Conservation (phyloP, 2,329 filamentous ascomycete species). For the Elsinoe batatas region DNA sequence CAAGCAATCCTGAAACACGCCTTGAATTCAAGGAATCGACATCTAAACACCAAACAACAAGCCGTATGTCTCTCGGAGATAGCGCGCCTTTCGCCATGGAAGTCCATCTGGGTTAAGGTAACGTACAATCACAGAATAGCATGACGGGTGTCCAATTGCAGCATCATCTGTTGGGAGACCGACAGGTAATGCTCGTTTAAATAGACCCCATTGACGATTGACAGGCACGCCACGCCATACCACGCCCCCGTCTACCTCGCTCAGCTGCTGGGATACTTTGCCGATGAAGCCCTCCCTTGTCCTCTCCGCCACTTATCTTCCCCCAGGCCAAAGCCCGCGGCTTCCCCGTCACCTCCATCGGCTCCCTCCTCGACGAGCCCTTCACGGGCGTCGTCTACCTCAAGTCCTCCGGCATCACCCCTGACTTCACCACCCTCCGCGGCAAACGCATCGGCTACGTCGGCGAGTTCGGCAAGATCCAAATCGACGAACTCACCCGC, state of each 20-base stretch:
- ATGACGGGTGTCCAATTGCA: slow-evolving; percentile 12
- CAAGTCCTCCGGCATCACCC: slow-evolving; percentile 62
- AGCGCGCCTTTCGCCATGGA: slow-evolving; percentile 10
- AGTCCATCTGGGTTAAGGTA: slow-evolving; percentile 10
- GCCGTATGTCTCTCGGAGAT: slow-evolving; percentile 12
- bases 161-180: background rate
- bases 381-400: slow-evolving; percentile 73
- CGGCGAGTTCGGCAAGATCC: slow-evolving; percentile 72
- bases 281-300: slow-evolving; percentile 46
- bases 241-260: slow-evolving; percentile 69
- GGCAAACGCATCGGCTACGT: slow-evolving; percentile 72
- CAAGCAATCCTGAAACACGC: background rate
- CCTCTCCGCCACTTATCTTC: background rate
- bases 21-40: background rate
- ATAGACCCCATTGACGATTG: slow-evolving; percentile 12
- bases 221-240: slow-evolving; percentile 72
- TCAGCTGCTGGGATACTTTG: slow-evolving; percentile 65
- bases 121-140: slow-evolving; percentile 14
- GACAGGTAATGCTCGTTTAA: background rate
- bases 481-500: slow-evolving; percentile 70
- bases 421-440: slow-evolving; percentile 64
- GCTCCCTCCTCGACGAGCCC: slow-evolving; percentile 66
- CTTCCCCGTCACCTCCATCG: slow-evolving; percentile 64
- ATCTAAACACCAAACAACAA: background rate
- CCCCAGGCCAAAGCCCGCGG: slow-evolving; percentile 61